Conservation (phyloP, 2,329 filamentous ascomycete species). For the Trichoderma sp. region DNA sequence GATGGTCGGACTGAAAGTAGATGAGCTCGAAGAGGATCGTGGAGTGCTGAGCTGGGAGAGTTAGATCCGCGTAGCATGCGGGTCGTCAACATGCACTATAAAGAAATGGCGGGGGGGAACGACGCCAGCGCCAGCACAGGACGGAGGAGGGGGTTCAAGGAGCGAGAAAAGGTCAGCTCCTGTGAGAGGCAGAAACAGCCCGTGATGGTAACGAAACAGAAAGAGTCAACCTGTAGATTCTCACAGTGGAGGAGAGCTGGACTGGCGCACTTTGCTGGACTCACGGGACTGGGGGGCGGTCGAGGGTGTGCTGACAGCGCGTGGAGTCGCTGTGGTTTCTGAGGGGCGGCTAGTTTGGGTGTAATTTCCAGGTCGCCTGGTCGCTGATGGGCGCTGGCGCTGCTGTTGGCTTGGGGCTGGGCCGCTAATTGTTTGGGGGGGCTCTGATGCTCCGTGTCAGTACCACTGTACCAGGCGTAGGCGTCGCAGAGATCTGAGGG, state of each 20-base stretch:
- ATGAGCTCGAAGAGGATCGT: slow-evolving; percentile 37
- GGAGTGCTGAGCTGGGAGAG: slow-evolving; percentile 37
- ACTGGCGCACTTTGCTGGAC: slow-evolving; percentile 26
- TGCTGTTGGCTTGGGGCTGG: slow-evolving; percentile 16
- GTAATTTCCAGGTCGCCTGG: slow-evolving; percentile 28
- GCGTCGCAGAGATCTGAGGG: neutral
- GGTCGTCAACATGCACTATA: slow-evolving; percentile 25
- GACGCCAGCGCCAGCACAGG: slow-evolving; percentile 15
- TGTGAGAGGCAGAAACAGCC: slow-evolving; percentile 7
- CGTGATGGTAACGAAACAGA: slow-evolving; percentile 4
- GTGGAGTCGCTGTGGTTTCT: slow-evolving; percentile 28
- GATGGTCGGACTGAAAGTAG: slow-evolving; percentile 26
- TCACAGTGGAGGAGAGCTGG: slow-evolving; percentile 26
- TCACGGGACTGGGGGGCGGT: slow-evolving; percentile 27
- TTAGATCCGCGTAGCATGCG: slow-evolving; percentile 30
- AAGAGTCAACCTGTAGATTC: neutral
- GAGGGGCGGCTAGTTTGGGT: slow-evolving; percentile 28
- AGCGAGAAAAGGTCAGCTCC: neutral
- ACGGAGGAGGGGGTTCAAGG: slow-evolving; percentile 4
- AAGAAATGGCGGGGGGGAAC: neutral
- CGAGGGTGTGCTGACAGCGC: slow-evolving; percentile 29
- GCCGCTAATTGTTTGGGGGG: slow-evolving; percentile 12
- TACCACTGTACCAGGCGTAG: neutral
- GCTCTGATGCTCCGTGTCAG: neutral
- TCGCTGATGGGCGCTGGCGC: slow-evolving; percentile 25